Evolutionary conservation across 176 grass and related monocot genomes (phyloP).

Genomic region (Cenchrus americanus): DNA sequence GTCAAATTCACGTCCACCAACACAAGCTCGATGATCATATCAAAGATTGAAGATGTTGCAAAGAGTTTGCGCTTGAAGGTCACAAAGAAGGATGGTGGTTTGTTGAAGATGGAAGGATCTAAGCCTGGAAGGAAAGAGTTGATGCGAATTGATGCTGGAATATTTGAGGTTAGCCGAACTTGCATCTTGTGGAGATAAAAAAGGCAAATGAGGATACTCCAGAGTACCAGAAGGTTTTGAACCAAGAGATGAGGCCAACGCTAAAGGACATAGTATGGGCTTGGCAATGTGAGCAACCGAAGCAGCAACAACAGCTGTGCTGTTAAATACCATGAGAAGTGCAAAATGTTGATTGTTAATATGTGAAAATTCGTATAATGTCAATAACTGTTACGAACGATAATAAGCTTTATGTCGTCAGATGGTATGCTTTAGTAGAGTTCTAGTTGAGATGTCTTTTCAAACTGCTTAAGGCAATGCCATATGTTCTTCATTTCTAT

Average conservation of each 20-base stretch:
- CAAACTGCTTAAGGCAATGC: no score
- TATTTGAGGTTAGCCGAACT: conserved; percentile 86
- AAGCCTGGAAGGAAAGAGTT: conserved; percentile 80
- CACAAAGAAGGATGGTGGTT: conserved; percentile 82
- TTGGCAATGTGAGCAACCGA: conserved; percentile 84
- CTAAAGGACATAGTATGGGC: conserved; percentile 96
- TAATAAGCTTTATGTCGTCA: no score
- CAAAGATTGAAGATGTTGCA: conserved; percentile 76
- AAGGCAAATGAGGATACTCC: conserved; percentile 83
- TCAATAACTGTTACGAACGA: no score
- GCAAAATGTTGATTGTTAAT: not conserved
- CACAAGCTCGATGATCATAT: conserved; percentile 63
- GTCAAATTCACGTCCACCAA: conserved; percentile 82
- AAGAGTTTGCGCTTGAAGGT: conserved; percentile 78
- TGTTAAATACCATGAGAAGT: conserved; percentile 3
- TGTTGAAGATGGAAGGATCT: conserved; percentile 82
- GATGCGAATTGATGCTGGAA: conserved; percentile 79
- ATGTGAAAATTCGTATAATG: no score
- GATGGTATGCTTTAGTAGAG: no score
- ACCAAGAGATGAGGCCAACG: conserved; percentile 79
- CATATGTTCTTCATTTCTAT: no score
- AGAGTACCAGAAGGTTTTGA: conserved; percentile 79
- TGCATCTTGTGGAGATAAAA: conserved; percentile 92
- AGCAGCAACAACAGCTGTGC: conserved; percentile 22
- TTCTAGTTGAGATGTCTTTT: no score